Percentiles rank a stretch among this genome's conserved stretches.
Conservation (phyloP, 805 yeast genomes). For the Spathaspora boniae region DNA sequence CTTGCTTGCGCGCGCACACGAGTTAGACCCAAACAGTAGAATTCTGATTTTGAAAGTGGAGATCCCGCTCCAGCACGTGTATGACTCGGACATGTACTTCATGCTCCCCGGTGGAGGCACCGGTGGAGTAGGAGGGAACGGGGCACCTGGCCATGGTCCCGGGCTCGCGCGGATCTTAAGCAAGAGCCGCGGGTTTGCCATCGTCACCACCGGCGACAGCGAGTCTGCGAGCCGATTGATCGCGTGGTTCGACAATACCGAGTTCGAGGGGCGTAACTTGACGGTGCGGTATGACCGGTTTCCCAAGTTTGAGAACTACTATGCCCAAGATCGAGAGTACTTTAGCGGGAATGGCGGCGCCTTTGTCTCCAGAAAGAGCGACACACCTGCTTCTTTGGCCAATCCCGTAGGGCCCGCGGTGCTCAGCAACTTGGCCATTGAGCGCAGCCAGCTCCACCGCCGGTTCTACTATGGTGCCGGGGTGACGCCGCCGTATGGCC, state of each 20-base stretch:
- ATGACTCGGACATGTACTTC: conserved; percentile 14
- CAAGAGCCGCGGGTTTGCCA: conserved; percentile 57
- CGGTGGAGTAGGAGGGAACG: no score
- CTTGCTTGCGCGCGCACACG: conserved; percentile 20
- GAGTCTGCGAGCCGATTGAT: conserved; percentile 50
- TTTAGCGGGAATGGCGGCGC: no score
- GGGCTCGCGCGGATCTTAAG: conserved; percentile 2
- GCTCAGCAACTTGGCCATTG: conserved; percentile 26
- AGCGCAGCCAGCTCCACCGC: conserved; percentile 29
- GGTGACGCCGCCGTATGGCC: no score
- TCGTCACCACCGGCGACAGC: conserved; percentile 48
- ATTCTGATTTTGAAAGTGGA: conserved; percentile 34
- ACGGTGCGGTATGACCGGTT: conserved; percentile 60
- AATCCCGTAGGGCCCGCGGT: conserved; percentile 9
- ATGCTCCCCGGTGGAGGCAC: no score
- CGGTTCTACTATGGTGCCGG: conserved; percentile 26
- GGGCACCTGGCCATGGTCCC: no score
- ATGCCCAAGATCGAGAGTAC: conserved; percentile 25
- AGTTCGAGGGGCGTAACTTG: conserved; percentile 57
- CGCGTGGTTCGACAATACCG: conserved; percentile 44
- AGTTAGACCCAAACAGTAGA: conserved; percentile 23
- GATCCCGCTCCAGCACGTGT: conserved; percentile 35
- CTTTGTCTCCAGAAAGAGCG: no score
- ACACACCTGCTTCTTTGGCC: no score
- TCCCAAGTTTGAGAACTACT: conserved; percentile 39